These are phyloP conservation scores for Madurella fahalii DNA, from an alignment of 2,329 filamentous ascomycete species.

Conservation along the genomic window DNA sequence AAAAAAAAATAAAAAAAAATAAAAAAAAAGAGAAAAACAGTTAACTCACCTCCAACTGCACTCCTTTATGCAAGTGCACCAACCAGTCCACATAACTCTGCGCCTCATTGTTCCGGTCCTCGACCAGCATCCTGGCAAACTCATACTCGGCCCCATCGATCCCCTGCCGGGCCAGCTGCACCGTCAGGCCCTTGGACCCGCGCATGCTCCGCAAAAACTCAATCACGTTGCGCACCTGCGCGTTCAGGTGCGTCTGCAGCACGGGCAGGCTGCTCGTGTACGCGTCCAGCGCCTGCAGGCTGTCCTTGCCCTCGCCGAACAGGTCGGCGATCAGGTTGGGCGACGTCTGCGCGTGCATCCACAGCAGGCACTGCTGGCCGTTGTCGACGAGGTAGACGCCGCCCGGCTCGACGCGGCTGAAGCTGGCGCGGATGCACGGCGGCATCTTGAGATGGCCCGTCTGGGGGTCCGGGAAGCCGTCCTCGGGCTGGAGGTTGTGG, in stretches of 20 bases:
- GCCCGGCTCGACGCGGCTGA: slow-evolving; percentile 83
- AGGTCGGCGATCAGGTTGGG: slow-evolving; percentile 87
- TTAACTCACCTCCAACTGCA: slow-evolving; percentile 74
- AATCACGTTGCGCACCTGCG: slow-evolving; percentile 88
- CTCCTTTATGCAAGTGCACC: slow-evolving; percentile 87
- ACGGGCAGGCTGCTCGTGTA: slow-evolving; percentile 77
- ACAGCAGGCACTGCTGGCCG: slow-evolving; percentile 84
- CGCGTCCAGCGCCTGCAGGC: slow-evolving; percentile 72
- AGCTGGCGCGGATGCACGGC: slow-evolving; percentile 73
- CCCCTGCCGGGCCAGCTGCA: slow-evolving; percentile 88
- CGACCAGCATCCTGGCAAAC: slow-evolving; percentile 84
- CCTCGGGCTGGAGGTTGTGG: slow-evolving; percentile 80
- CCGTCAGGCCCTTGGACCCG: slow-evolving; percentile 80
- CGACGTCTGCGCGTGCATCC: slow-evolving; percentile 89
- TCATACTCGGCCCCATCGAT: slow-evolving; percentile 95
- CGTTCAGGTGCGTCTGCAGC: slow-evolving; percentile 87
- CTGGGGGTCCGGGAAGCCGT: slow-evolving; percentile 80
- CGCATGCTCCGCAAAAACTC: slow-evolving; percentile 78
- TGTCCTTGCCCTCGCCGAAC: slow-evolving; percentile 72
- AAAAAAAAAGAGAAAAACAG: slow-evolving; percentile 2
- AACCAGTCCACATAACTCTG: slow-evolving; percentile 99
- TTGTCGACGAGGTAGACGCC: slow-evolving; percentile 95
- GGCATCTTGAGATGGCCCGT: slow-evolving; percentile 85
- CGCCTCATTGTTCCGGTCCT: slow-evolving; percentile 96
- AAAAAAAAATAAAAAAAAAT: neutral